Evolutionary conservation across 2,329 filamentous ascomycete species (phyloP).

Genomic region (Ceratocystis ficicola): DNA sequence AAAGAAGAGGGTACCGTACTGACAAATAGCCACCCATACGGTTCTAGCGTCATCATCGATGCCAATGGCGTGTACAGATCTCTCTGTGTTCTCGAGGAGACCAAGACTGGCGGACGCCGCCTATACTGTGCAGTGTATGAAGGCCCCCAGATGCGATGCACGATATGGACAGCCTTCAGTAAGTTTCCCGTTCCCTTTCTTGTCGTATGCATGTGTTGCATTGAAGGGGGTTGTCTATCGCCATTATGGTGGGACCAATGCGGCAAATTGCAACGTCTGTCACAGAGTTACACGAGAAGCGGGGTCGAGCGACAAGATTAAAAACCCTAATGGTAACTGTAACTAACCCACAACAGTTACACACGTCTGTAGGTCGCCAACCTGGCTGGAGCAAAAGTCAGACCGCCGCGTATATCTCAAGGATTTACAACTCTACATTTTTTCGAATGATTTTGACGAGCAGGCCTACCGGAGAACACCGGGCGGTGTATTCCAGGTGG

Average conservation of each 20-base stretch:
- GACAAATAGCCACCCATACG: background rate
- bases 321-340: background rate
- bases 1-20: background rate
- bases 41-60: constrained; percentile 42
- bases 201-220: no score
- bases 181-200: constrained; percentile 24
- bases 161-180: constrained; percentile 50
- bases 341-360: constrained; percentile 35
- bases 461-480: constrained; percentile 40
- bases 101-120: constrained; percentile 37
- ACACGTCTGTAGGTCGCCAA: constrained; percentile 36
- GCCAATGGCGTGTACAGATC: constrained; percentile 40
- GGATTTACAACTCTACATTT: constrained; percentile 47
- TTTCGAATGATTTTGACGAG: constrained; percentile 44
- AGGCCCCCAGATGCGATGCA: background rate
- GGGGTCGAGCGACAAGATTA: background rate
- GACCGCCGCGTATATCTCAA: constrained; percentile 39
- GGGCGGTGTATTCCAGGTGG: constrained; percentile 39
- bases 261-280: background rate
- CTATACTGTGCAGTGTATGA: constrained; percentile 42
- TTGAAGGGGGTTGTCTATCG: background rate
- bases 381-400: constrained; percentile 41
- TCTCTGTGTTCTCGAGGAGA: constrained; percentile 43
- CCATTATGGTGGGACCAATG: background rate
- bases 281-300: background rate